phyloP scores from a whole-genome alignment of 2,329 filamentous ascomycete genomes.

The Ambrosiella xylebori region DNA sequence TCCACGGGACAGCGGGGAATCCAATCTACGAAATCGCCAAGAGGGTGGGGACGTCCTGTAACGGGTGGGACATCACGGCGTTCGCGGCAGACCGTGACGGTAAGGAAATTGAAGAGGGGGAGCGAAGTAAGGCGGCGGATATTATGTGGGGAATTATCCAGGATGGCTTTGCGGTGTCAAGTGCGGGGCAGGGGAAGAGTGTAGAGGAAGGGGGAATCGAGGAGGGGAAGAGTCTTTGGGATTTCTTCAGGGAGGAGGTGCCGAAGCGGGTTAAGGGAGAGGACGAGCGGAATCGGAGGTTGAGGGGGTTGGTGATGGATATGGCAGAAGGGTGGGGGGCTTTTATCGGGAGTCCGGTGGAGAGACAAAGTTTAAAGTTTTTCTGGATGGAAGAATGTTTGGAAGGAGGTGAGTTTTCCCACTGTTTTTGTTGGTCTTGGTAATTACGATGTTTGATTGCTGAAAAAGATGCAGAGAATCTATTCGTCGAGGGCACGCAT shows the following conservation, averaged over 20 bases:
- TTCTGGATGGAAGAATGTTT: constrained; percentile 68
- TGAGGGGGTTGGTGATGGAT: constrained; percentile 29
- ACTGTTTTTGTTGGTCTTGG: constrained; percentile 22
- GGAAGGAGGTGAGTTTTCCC: constrained; percentile 38
- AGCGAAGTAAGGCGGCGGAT: constrained; percentile 30
- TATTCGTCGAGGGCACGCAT: constrained; percentile 44
- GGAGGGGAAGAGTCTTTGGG: constrained; percentile 30
- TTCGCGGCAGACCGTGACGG: constrained; percentile 42
- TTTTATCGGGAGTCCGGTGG: constrained; percentile 49
- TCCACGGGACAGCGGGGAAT: constrained; percentile 56
- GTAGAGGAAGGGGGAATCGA: constrained; percentile 26
- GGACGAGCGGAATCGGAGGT: constrained; percentile 23
- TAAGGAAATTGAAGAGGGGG: constrained; percentile 26
- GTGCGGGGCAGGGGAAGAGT: constrained; percentile 25
- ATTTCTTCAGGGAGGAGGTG: constrained; percentile 34
- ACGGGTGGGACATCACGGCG: constrained; percentile 33
- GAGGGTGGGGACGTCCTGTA: constrained; percentile 35
- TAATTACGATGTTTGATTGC: constrained; percentile 37
- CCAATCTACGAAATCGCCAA: constrained; percentile 51
- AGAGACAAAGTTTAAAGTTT: constrained; percentile 52
- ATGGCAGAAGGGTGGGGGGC: constrained; percentile 51
- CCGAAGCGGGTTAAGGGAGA: constrained; percentile 29
- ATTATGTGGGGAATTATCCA: constrained; percentile 53
- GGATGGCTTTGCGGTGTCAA: constrained; percentile 49
- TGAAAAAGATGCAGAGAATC: constrained; percentile 28